Evolutionary conservation across 768 basidiomycete species (phyloP).

Genomic region (Dioszegia crocea): DNA sequence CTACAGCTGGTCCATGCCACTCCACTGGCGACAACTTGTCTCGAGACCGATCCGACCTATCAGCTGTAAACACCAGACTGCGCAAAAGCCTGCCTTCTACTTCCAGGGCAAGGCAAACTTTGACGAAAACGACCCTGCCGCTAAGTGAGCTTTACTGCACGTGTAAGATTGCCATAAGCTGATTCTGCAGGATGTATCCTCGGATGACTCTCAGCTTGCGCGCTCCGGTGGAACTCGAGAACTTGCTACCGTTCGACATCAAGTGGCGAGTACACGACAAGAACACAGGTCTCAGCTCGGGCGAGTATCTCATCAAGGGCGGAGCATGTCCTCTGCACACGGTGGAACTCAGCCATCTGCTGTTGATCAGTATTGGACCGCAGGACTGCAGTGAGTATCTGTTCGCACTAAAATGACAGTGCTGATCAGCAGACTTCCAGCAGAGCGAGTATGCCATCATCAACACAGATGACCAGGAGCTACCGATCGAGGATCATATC

Average conservation of each 20-base stretch:
- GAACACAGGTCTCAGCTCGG: conserved; percentile 88
- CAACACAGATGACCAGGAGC: conserved; percentile 85
- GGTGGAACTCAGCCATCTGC: conserved; percentile 81
- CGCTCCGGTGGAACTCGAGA: conserved; percentile 92
- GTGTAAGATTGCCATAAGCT: neutral
- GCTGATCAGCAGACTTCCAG: conserved; percentile 64
- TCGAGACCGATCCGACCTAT: conserved; percentile 66
- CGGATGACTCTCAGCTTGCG: conserved; percentile 78
- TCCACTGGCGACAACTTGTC: conserved; percentile 85
- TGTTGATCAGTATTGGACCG: conserved; percentile 77
- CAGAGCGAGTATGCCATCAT: conserved; percentile 97
- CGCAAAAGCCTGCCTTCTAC: conserved; percentile 81
- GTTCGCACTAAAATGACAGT: neutral
- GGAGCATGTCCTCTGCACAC: conserved; percentile 96
- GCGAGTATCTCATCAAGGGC: conserved; percentile 84
- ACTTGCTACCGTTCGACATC: conserved; percentile 86
- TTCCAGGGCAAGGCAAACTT: conserved; percentile 88
- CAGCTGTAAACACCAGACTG: conserved; percentile 75
- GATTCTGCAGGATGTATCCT: conserved; percentile 65
- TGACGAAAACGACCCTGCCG: conserved; percentile 58
- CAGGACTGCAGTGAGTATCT: conserved; percentile 87
- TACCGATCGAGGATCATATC: conserved; percentile 73
- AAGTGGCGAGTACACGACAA: conserved; percentile 98
- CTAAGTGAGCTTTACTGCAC: conserved; percentile 55
- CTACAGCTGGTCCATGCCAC: conserved; percentile 81